Conservation (phyloP, 2,329 filamentous ascomycete species). For the Fusarium sp. region DNA sequence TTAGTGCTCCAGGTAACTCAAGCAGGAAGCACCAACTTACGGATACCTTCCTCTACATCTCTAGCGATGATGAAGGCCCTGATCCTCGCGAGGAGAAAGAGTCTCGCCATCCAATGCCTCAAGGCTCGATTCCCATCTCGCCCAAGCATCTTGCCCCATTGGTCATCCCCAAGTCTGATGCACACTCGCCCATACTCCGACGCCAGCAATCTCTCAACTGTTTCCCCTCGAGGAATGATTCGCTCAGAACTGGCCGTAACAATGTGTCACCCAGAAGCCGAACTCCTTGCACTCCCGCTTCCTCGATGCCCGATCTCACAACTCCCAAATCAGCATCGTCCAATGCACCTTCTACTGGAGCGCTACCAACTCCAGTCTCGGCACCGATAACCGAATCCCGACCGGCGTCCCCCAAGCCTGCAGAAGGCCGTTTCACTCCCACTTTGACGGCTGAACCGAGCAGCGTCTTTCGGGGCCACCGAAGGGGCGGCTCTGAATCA, state of each 20-base stretch:
- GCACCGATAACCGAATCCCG: conserved; percentile 57
- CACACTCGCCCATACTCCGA: conserved; percentile 38
- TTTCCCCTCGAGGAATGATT: conserved; percentile 60
- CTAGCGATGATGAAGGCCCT: conserved; percentile 40
- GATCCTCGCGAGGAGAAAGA: conserved; percentile 40
- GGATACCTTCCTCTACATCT: conserved; percentile 42
- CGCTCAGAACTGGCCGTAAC: conserved; percentile 54
- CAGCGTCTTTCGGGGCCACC: conserved; percentile 52
- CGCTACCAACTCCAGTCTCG: conserved; percentile 62
- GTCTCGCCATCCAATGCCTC: conserved; percentile 23
- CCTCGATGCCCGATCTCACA: conserved; percentile 53
- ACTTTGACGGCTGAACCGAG: conserved; percentile 26
- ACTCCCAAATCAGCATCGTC: conserved; percentile 59
- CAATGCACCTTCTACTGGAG: conserved; percentile 52
- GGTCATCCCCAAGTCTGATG: conserved; percentile 60
- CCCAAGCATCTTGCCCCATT: conserved; percentile 67
- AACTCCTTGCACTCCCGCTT: conserved; percentile 53
- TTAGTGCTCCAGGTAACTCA: conserved; percentile 68
- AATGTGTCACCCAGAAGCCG: conserved; percentile 62
- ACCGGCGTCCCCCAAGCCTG: conserved; percentile 58
- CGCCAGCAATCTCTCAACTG: conserved; percentile 57
- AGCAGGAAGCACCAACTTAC: conserved; percentile 56
- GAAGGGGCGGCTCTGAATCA: conserved; percentile 67
- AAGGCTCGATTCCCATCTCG: conserved; percentile 52
- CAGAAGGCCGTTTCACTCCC: conserved; percentile 53